Percentiles rank a stretch among this genome's conserved stretches.
phyloP scores from a whole-genome alignment of 2,329 filamentous ascomycete genomes.

The Colletotrichum sp. region DNA sequence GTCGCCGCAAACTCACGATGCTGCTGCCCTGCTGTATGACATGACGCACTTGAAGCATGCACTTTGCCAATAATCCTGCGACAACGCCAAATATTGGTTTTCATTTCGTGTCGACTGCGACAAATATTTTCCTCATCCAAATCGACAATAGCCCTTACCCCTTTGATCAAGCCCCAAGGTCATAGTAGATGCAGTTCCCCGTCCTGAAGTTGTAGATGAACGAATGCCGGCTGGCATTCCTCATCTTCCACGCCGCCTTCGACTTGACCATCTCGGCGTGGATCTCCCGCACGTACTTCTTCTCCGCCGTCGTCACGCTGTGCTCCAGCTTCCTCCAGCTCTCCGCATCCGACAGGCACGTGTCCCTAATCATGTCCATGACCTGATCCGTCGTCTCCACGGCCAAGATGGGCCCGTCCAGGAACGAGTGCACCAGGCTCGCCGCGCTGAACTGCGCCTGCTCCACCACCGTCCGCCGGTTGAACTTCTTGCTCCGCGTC shows the following conservation, averaged over 20 bases:
- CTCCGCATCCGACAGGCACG: slow-evolving; percentile 78
- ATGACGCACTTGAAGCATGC: neutral
- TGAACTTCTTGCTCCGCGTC: slow-evolving; percentile 89
- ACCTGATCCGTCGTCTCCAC: slow-evolving; percentile 88
- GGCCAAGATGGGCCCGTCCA: slow-evolving; percentile 81
- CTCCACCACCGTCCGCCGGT: slow-evolving; percentile 84
- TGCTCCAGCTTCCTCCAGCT: slow-evolving; percentile 86
- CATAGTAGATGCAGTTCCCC: slow-evolving; percentile 83
- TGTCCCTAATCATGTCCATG: slow-evolving; percentile 76
- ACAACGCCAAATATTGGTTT: neutral
- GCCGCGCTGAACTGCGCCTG: slow-evolving; percentile 67
- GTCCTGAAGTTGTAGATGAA: slow-evolving; percentile 94
- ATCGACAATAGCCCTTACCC: neutral
- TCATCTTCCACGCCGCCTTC: slow-evolving; percentile 60
- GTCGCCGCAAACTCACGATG: neutral
- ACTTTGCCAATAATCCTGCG: neutral
- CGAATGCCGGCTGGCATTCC: slow-evolving; percentile 67
- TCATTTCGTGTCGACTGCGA: neutral
- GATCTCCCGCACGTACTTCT: slow-evolving; percentile 82
- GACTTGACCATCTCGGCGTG: slow-evolving; percentile 75
- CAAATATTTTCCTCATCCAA: neutral
- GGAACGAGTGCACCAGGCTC: slow-evolving; percentile 71
- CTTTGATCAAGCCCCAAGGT: slow-evolving; percentile 57
- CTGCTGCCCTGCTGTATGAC: neutral
- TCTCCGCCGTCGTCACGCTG: slow-evolving; percentile 74